Base-by-base conservation (phyloP, 306 rosid genomes). In the Quercus bicolor region DNA sequence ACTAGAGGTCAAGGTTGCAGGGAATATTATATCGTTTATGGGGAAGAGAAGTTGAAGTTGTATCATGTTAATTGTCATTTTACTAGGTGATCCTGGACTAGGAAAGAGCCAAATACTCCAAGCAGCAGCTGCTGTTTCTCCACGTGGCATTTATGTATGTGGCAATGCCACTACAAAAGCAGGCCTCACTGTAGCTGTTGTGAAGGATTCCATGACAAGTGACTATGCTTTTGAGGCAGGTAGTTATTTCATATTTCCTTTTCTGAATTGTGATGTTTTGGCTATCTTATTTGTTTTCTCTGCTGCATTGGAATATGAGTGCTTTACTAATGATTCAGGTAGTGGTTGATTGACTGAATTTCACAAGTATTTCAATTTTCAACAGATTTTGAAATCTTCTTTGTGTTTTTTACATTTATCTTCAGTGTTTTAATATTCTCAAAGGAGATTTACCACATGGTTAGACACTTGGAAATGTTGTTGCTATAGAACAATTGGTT, bases 151-250 rank as follows among this genome's bases (percentile, higher is more conserved):
- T 82, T 95, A 92, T 89, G 96, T 95, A 66, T 94, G 97, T 75
- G 98, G 98, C 48, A 95, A 95, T 84, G 97, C 95, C 72, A 89
- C 98, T 74, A 94, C 97, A 68, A 92, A 79, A 89, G 97, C 95
- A 33, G 97, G 97, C 76, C 93, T 92, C 73, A 92, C 98, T 69
- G 98, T 94, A 56, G 95, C 98, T 23, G 97, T 94, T 61, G 95
- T 94, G 76, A 92, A 89, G 87, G 98, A 92, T 87, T 80, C 95
- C 64, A 91, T 88, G 91, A 94, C 97, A 61, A 86, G 82, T 82
- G 98, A 92, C 81, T 92, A 92, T 81, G 97, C 89, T 77, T 94
- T 94, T 86, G 98, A 92, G 84, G 98, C 97, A 20, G 98, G 97
- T 94, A 87, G 18, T 48, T 74, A 18, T 51, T 74, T 71, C 61